Conservation (phyloP, 768 basidiomycete species). For the Pulveroboletus sp. region DNA sequence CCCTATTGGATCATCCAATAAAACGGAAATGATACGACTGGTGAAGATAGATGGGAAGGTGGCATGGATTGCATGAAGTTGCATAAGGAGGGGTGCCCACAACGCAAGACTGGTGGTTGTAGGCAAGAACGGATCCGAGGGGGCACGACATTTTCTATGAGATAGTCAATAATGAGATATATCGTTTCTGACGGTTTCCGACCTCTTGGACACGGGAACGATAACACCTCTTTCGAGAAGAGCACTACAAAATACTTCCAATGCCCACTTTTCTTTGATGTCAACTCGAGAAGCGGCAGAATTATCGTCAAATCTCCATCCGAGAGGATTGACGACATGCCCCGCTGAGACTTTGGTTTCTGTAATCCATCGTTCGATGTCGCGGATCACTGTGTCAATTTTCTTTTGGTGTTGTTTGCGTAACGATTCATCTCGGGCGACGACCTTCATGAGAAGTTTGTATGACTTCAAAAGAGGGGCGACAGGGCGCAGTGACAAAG, state of each 20-base stretch:
- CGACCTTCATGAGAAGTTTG: constrained; percentile 60
- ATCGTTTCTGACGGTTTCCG: constrained; percentile 15
- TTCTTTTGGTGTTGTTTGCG: constrained; percentile 46
- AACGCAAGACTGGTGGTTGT: constrained; percentile 48
- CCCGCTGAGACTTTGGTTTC: constrained; percentile 66
- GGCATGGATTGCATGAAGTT: constrained; percentile 52
- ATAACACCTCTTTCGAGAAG: constrained; percentile 69
- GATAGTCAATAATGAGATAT: constrained; percentile 1
- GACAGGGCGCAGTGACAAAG: constrained; percentile 48
- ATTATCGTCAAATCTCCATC: constrained; percentile 38
- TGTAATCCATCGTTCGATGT: constrained; percentile 74
- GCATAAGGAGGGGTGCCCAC: constrained; percentile 63
- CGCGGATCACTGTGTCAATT: constrained; percentile 47
- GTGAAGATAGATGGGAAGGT: constrained; percentile 49
- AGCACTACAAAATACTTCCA: constrained; percentile 61
- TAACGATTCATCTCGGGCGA: constrained; percentile 62
- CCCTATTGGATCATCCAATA: constrained; percentile 20
- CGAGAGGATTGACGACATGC: constrained; percentile 40
- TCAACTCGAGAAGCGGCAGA: constrained; percentile 38
- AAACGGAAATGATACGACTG: constrained; percentile 38
- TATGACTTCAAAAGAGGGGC: constrained; percentile 68
- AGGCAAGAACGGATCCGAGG: constrained; percentile 43
- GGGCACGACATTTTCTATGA: constrained; percentile 51
- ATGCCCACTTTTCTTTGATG: constrained; percentile 57
- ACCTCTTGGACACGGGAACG: constrained; percentile 86